These are phyloP conservation scores for Aphanocladium album DNA, from an alignment of 2,329 filamentous ascomycete genomes.

Conservation along the genomic window DNA sequence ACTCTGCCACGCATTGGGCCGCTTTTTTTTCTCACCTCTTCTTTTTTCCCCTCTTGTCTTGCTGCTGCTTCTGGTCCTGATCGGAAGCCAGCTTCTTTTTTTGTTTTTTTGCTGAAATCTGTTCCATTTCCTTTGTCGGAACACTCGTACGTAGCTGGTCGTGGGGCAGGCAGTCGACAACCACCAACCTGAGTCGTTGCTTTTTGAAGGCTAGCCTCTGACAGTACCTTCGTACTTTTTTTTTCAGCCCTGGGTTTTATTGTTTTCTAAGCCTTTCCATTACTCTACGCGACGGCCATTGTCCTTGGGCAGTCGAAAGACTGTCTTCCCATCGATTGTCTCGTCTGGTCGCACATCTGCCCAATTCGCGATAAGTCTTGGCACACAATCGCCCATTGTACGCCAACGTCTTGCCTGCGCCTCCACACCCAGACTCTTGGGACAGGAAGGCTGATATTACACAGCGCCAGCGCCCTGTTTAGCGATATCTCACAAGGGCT, in stretches of 20 bases:
- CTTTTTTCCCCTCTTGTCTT: not conserved
- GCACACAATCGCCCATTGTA: not conserved
- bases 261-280: not conserved
- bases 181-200: not conserved
- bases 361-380: not conserved
- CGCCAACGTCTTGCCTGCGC: not conserved
- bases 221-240: not conserved
- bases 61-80: not conserved
- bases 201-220: conserved; percentile 7
- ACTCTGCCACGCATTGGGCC: not conserved
- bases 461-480: not conserved
- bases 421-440: not conserved
- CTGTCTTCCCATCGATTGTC: not conserved
- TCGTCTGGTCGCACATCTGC: not conserved
- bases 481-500: not conserved
- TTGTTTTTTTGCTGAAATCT: no score
- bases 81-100: not conserved
- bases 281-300: not conserved
- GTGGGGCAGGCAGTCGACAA: not conserved
- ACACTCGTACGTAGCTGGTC: no score
- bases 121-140: not conserved
- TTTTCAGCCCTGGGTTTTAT: not conserved
- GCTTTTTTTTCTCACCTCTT: not conserved
- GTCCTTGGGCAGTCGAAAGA: not conserved
- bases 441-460: not conserved